Percentiles rank a stretch among this genome's conserved stretches.
Evolutionary conservation across 805 yeast genomes (phyloP).

Genomic region (Teunomyces pallodes): DNA sequence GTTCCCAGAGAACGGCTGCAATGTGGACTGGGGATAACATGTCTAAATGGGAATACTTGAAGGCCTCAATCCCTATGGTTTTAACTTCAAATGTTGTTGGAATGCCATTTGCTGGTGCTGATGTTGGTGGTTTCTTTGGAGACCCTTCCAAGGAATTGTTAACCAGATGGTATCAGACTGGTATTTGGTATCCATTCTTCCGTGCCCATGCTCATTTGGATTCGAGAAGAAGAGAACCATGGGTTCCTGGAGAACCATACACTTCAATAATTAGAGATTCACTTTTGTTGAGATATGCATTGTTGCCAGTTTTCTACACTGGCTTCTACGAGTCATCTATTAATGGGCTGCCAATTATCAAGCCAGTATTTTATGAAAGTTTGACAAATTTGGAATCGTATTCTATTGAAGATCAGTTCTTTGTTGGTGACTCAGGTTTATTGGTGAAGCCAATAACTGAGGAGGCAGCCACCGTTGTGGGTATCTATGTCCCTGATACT

Average conservation of each 20-base stretch:
- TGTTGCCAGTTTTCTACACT: constrained; percentile 80
- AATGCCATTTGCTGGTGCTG: constrained; percentile 93
- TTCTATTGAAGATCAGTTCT: constrained; percentile 79
- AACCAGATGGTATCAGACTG: constrained; percentile 94
- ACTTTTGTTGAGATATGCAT: constrained; percentile 65
- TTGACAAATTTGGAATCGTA: constrained; percentile 49
- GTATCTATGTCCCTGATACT: constrained; percentile 52
- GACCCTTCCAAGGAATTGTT: constrained; percentile 79
- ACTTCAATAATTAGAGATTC: constrained; percentile 67
- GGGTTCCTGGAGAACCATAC: constrained; percentile 75
- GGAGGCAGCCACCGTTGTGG: constrained; percentile 41
- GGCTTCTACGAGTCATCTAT: constrained; percentile 63
- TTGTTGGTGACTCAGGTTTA: constrained; percentile 66
- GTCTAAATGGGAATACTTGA: constrained; percentile 87
- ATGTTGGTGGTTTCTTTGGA: constrained; percentile 95
- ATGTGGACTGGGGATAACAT: constrained; percentile 98
- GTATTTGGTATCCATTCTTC: constrained; percentile 94
- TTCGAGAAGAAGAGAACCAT: constrained; percentile 89
- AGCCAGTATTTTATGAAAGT: constrained; percentile 60
- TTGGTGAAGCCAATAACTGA: constrained; percentile 78
- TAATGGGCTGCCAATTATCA: constrained; percentile 67
- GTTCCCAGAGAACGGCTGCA: constrained; percentile 88
- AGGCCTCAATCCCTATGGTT: constrained; percentile 81
- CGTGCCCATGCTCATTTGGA: constrained; percentile 97
- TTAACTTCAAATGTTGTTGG: constrained; percentile 79